Evolutionary conservation across 257 asterid species (phyloP), one percentile per base, ranked within the genome.

Genomic region (Nicotiana sylvestris): DNA sequence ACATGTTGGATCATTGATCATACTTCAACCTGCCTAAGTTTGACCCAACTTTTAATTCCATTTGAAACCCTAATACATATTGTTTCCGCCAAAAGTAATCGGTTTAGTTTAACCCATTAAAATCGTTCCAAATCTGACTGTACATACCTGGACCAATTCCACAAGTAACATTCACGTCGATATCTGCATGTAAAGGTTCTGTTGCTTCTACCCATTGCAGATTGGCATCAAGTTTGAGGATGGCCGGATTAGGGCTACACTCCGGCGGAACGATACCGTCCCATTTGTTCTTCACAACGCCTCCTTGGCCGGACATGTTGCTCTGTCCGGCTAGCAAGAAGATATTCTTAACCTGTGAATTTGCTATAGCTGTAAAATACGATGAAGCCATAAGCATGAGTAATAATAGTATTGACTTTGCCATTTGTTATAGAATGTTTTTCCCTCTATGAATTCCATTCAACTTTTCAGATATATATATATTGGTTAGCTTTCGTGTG

Each of bases 221-320:
- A 46, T 72, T 46, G 21, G 25, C 60, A 46, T 72, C 60, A 46
- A 72, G 78, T 72, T 72, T 72, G 55, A 72, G 61, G 57, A 72
- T 72, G 78, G 25, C 17, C 53, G 76, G 87, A 27, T 81, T 57
- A 10, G 80, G 82, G 17, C 55, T 61, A 39, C 82, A 49, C 16
- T 84, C 78, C 9, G 74, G 72, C 2, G 82, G 88, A 37, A 85
- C 80, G 39, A 78, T 10, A n/a, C 78, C 61, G 33, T 86, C 86
- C 86, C 86, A 85, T 21, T 7, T 29, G 51, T 72, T 76, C 9
- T 58, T 66, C 29, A 58, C 61, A 1, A 85, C 88, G n/a, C 86
- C 88, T 27, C 88, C 84, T 15, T 72, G 84, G 64, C 86, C 88
- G 9, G 82, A 81, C 81, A 85, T 85, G 82, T 85, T 85, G 79